Evolutionary conservation across 768 basidiomycete genomes (phyloP).

Genomic region (Phanerodontia chrysosporium): DNA sequence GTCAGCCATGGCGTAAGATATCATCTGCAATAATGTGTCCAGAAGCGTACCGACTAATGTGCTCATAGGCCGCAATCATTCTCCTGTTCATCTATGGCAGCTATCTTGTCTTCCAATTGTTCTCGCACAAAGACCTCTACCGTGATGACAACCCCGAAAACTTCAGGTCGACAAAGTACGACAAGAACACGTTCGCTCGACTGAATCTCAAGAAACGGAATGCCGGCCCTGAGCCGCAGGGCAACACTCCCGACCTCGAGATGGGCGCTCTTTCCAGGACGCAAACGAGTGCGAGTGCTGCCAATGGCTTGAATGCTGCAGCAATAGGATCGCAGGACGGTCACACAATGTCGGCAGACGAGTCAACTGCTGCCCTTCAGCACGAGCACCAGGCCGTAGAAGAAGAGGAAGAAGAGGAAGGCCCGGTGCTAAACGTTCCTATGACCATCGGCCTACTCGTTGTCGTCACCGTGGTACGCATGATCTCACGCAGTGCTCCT

Average conservation of each 20-base stretch:
- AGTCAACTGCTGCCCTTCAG: not conserved
- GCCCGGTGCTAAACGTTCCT: conserved; percentile 55
- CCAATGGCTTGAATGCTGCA: too few species aligned
- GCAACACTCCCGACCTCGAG: not conserved
- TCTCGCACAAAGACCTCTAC: conserved; percentile 74
- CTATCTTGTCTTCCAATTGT: conserved; percentile 80
- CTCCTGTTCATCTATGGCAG: conserved; percentile 43
- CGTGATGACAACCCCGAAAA: conserved; percentile 28
- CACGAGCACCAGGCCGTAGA: not conserved
- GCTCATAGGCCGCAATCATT: conserved; percentile 29
- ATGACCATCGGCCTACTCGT: conserved; percentile 53
- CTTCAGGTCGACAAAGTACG: conserved; percentile 4
- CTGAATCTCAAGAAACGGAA: too few species aligned
- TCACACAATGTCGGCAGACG: not conserved
- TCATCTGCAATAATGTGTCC: not conserved
- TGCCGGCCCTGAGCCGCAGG: not conserved
- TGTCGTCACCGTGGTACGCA: conserved; percentile 58
- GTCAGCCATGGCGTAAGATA: conserved; percentile 74
- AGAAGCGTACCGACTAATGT: too few species aligned
- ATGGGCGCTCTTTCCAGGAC: not conserved
- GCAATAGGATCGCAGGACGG: not conserved
- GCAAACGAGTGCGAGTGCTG: not conserved
- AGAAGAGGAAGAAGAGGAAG: conserved; percentile 39
- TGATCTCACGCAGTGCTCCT: not conserved
- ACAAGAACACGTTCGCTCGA: too few species aligned